Base-by-base conservation (phyloP, 2,329 filamentous ascomycete genomes). In the Furcasterigmium sp. region DNA sequence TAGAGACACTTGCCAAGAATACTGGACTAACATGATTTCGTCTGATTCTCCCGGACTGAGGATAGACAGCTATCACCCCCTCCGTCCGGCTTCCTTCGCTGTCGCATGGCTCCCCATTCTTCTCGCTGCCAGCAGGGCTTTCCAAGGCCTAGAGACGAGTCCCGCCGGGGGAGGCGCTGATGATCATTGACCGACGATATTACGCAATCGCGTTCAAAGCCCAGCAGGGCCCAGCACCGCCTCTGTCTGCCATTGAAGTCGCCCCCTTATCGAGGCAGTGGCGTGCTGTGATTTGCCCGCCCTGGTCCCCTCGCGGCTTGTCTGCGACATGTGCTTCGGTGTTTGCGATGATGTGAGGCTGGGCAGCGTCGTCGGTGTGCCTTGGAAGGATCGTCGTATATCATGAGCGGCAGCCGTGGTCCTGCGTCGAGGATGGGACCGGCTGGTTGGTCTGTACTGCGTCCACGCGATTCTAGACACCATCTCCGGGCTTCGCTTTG, bases 171-270 rank as follows among this genome's bases (percentile, higher is more conserved):
- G 23, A 26, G 23, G 23, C 32, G n/a, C 4, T 35, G 10, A n/a
- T 35, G 32, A 35, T 35, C 32, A 35, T 35, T 35, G 32, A 40
- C 38, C 28, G 28, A 32, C 5, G 18, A 19, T 30, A 40, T 40
- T 30, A 30, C 38, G 38, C 38, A 29, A 40, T 40, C 38, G 17
- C 26, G 26, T 32, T 32, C 38, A 40, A 40, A 40, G 28, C 38
- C 38, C 38, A 32, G 18, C 17, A 13, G 26, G n/a, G 28, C 38
- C 29, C 19, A 18, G 26, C 13, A 11, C 13, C 2, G 38, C 28
- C 36, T n/a, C 36, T 8, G n/a, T 38, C 18, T 15, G 25, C 20
- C n/a, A 11, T 26, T 26, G 23, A 7, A n/a, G 7, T 11, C 23
- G 23, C 7, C 23, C 15, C 32, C 32, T 35, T 35, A 35, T 35